Conservation (phyloP, 2,329 filamentous ascomycete species). For the Rutstroemia sp. region DNA sequence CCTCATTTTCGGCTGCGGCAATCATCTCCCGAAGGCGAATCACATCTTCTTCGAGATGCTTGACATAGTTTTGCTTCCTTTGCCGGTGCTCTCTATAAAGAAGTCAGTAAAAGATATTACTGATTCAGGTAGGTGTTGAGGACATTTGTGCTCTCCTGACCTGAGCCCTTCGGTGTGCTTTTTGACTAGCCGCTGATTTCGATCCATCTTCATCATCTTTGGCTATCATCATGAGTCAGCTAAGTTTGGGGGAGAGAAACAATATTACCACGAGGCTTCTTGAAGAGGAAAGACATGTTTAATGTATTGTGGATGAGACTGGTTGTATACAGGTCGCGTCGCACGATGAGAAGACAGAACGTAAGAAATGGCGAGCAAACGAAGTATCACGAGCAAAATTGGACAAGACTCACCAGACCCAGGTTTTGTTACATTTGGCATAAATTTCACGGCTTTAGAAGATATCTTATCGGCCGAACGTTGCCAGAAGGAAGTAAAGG, state of each 20-base stretch:
- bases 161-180: conserved; percentile 24
- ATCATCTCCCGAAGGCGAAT: conserved; percentile 24
- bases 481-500: conserved; percentile 13
- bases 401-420: background rate
- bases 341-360: background rate
- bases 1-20: conserved; percentile 15
- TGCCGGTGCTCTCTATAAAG: conserved; percentile 24
- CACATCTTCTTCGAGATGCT: conserved; percentile 25
- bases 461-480: conserved; percentile 8
- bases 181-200: conserved; percentile 14
- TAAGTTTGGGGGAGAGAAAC: background rate
- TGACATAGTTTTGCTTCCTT: conserved; percentile 25
- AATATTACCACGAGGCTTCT: background rate
- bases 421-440: conserved; percentile 6
- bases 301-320: too few species aligned
- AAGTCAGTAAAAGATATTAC: background rate
- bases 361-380: background rate
- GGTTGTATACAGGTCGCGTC: too few species aligned
- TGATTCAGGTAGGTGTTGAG: background rate
- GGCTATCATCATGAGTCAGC: conserved; percentile 2
- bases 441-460: conserved; percentile 9
- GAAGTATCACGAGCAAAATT: background rate
- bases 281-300: background rate
- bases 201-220: conserved; percentile 8
- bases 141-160: conserved; percentile 28